A percentile compares a stretch with the other conserved stretches of the same genome.
These are phyloP conservation scores for Apium graveolens DNA, from an alignment of 129 eudicot genomes.

Conservation along the genomic window DNA sequence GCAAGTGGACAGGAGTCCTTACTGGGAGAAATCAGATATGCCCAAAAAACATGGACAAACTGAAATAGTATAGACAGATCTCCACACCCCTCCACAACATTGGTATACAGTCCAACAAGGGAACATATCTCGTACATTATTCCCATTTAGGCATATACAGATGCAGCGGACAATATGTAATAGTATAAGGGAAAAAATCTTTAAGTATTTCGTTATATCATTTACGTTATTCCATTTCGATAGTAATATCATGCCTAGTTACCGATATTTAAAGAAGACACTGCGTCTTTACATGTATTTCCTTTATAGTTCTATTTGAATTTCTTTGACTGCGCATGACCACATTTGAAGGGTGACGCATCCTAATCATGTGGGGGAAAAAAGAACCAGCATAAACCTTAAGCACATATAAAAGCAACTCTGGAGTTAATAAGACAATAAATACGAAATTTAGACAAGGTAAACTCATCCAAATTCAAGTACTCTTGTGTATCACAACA, in stretches of 20 bases:
- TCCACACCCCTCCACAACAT: neutral
- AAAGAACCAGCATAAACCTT: neutral
- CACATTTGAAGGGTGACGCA: neutral
- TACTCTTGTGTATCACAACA: neutral
- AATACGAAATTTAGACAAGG: neutral
- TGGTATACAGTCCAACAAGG: neutral
- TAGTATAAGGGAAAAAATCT: too few relatives aligned
- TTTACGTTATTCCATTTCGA: neutral
- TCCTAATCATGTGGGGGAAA: neutral
- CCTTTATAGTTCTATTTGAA: neutral
- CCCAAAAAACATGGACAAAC: neutral
- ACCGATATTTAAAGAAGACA: neutral
- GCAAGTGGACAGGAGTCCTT: neutral
- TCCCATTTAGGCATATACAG: neutral
- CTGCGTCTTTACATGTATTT: neutral
- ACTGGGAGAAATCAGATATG: neutral
- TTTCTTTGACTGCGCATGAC: neutral
- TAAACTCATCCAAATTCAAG: neutral
- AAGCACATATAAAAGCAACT: neutral
- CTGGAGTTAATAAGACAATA: neutral
- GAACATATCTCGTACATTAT: neutral
- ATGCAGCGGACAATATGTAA: neutral
- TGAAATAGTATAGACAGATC: neutral
- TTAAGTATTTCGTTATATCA: too few relatives aligned
- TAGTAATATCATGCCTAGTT: neutral